Evolutionary conservation across 805 yeast species (phyloP).

Genomic region (Cyberlindnera sargentensis): DNA sequence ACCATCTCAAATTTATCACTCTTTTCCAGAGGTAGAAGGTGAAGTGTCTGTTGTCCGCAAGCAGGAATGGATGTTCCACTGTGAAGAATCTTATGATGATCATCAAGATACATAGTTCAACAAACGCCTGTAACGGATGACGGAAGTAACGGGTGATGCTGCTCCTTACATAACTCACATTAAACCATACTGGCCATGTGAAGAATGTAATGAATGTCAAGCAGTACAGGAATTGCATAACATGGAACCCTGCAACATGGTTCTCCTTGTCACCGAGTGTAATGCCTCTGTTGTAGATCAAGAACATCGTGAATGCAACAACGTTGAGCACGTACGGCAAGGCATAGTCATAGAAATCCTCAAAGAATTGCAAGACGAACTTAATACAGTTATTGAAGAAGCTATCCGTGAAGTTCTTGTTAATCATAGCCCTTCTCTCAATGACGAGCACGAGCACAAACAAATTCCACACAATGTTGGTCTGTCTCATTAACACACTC

Average conservation of each 20-base stretch:
- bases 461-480: slow-evolving; percentile 82
- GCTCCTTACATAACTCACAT: slow-evolving; percentile 30
- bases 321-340: slow-evolving; percentile 51
- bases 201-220: slow-evolving; percentile 54
- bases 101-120: slow-evolving; percentile 33
- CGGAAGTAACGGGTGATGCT: slow-evolving; percentile 30
- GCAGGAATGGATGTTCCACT: slow-evolving; percentile 77
- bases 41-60: slow-evolving; percentile 93
- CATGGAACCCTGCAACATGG: slow-evolving; percentile 64
- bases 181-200: slow-evolving; percentile 70
- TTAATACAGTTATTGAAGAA: slow-evolving; percentile 33
- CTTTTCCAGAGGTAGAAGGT: slow-evolving; percentile 79
- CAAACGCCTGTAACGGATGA: slow-evolving; percentile 23
- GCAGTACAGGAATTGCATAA: slow-evolving; percentile 80
- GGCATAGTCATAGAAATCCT: slow-evolving; percentile 26
- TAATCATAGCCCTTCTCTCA: slow-evolving; percentile 41
- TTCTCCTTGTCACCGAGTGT: slow-evolving; percentile 89
- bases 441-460: slow-evolving; percentile 49
- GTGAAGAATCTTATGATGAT: slow-evolving; percentile 53
- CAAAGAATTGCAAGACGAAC: slow-evolving; percentile 29
- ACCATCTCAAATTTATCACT: slow-evolving; percentile 44
- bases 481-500: slow-evolving; percentile 79
- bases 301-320: slow-evolving; percentile 46
- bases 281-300: slow-evolving; percentile 69
- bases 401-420: slow-evolving; percentile 31